Base-by-base conservation (phyloP, 2,329 filamentous ascomycete species). In the Xylaria sp. region DNA sequence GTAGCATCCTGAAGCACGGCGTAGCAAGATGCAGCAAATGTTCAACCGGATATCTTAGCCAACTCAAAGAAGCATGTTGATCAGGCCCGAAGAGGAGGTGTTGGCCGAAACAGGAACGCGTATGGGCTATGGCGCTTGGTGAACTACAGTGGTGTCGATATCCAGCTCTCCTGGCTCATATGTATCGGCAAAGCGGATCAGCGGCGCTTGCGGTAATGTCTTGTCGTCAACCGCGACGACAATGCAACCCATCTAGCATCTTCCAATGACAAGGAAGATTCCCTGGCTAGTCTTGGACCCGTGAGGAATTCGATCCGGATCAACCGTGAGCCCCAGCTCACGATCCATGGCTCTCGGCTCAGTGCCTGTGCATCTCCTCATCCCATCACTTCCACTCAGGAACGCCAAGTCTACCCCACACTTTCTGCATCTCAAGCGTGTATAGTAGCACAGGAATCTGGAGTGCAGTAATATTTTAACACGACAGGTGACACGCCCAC, bases 261-360 rank as follows among this genome's bases (percentile, higher is more conserved):
- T 69, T 69, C 70, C 64, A 71, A 69, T 72, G 48, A 64, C 42
- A 68, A 49, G 17, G 15, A 28, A 28, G 57, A 28, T 65, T 53
- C 61, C 38, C 44, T 54, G 66, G 67, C 65, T 69, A 74, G 72
- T 70, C 68, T 71, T 72, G 71, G 73, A 67, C 63, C 73, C 74
- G 65, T 74, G 73, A 71, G 69, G 71, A 71, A 71, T 72, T 70
- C 66, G 75, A 72, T 76, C 75, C 75, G 75, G 73, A 76, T 77
- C 73, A 71, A 68, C 74, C 61, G 64, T 67, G 68, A 71, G 67
- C 71, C 69, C 72, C 68, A 71, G 66, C 65, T 66, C 57, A 60
- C 64, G 62, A 63, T 68, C 64, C 68, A 66, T 72, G 69, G 64
- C 71, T 60, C 63, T 61, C 57, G 74, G 68, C 62, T 70, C 68